Base-by-base conservation (phyloP, 495 filamentous ascomycete genomes). In the Clavariopsis aquatica region DNA sequence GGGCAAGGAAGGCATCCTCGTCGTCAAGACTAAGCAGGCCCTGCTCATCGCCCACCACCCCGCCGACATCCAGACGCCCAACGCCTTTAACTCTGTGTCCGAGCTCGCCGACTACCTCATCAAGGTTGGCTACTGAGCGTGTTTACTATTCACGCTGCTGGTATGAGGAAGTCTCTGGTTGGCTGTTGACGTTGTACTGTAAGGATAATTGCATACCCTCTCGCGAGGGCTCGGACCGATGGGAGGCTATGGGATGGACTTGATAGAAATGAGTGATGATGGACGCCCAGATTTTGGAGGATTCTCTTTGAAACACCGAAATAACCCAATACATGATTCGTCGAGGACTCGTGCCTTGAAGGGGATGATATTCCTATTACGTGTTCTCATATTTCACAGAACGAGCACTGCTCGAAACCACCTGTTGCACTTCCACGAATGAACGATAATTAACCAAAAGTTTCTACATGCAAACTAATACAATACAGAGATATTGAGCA, bases 41-140 rank as follows among this genome's bases (percentile, higher is more conserved):
- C 83, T 96, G 73, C 85, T 98, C 72, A 77, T 98, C 75, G 88
- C 83, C 69, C 91, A 96, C 80, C 88, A 96, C 82, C 81, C 81
- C 70, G 92, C 95, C 74, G 74, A 66, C 41, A 77, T 83, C 45
- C 80, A 86, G 70, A 87, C 87, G 26, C 87, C 87, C 62, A 82
- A 84, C 72, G 81, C 89, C 52, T 83, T 84, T 52, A 82, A 77
- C 66, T 82, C 82, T 20, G 84, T 89, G 61, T 87, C 88, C 79
- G 76, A 84, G 58, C 80, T 93, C 63, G 88, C 79, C 43, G 90
- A 93, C 69, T 92, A 93, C 75, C 79, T 93, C 64, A 83, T 87
- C 68, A 79, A 81, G 56, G 74, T 78, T 24, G 87, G 87, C 24
- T 93, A 92, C 78, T 93, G 85, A 60, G 45, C 56, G 41, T 8